Evolutionary conservation across 257 asterid genomes (phyloP), one percentile per base, ranked within the genome.

Genomic region (Rehmannia glutinosa): DNA sequence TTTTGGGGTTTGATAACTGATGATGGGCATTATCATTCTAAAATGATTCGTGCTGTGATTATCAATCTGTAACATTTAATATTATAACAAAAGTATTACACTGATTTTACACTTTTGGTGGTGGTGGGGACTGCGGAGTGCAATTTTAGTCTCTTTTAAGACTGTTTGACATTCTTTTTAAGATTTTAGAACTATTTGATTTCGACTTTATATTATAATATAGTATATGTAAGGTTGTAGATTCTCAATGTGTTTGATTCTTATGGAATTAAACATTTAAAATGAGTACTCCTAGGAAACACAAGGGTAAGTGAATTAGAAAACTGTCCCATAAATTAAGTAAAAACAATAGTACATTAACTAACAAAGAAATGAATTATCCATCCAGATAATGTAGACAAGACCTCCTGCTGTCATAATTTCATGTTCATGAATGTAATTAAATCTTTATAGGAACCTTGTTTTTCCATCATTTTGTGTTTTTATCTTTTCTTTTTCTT

Each of bases 1-100:
- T 73, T 36, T 68, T 75, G 62, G 72, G 76, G 64, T 72, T 69
- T 75, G 89, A 73, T 70, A 50, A 73, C 75, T 83, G 87, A 86
- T 88, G 90, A 86, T 89, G 92, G 92, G 79, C 62, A 77, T 76
- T 82, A 86, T 89, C 82, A 89, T 89, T 86, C 84, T 73, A 77
- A 84, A 84, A 89, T 89, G 88, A 86, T 86, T 86, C 81, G 76
- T 77, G 75, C 13, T 66, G 79, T 82, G 87, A 84, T 87, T 73
- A 75, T 78, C 74, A 79, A 72, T 50, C 75, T 70, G 73, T 62
- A 72, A 23, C n/a, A 35, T 7, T 47, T 35, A 43, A 13, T 69
- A 55, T 16, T 23, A 12, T 67, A 51, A 41, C 8, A 4, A 45
- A 72, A 58, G 70, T 24, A 63, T 17, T 63, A 42, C 64, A 61